Evolutionary conservation across 2,329 filamentous ascomycete species (phyloP), one percentile per base, ranked within the genome.

Genomic region (Cadophora luteo-olivacea): DNA sequence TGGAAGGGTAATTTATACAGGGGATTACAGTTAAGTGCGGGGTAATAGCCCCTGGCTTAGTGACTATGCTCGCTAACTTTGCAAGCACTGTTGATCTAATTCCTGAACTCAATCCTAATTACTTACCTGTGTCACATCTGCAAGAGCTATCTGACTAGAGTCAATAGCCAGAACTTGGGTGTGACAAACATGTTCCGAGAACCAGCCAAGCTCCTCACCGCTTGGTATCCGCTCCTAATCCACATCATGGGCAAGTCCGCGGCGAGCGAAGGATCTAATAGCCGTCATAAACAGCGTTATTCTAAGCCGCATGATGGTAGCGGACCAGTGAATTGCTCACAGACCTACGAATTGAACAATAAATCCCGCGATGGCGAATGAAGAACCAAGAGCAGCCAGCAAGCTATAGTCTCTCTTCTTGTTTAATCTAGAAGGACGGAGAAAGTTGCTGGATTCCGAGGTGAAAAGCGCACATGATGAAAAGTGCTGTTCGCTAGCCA

Each of bases 261-360:
- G 55, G 16, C 55, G 55, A 22, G 38, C 55, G n/a, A 25, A 60
- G 19, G 55, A 60, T 16, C 55, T 38, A 16, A 60, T 32, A 8
- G n/a, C 36, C 12, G 32, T 60, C 55, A 60, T 60, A 2, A 60
- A 60, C 0, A 60, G 14, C 1, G 55, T 60, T 22, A 32, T 32
- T 29, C 55, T 32, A 9, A 60, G 55, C 36, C 38, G 55, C 55
- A 60, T 60, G 55, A 60, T 60, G 22, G 55, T 60, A 11, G 55
- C 55, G 22, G 55, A 60, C 32, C 32, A 64, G 49, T 64, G 61
- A n/a, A 64, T 29, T 25, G 61, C 61, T 52, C 61, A 36, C 29
- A 64, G 25, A 8, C 61, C 61, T 14, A 64, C 61, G 49, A 64
- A 64, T 24, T 64, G 61, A 33, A 64, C 48, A n/a, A 64, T 51